Evolutionary conservation across 768 basidiomycete species (phyloP), one percentile per base, ranked within the genome.

Genomic region (Boletus coccyginus): DNA sequence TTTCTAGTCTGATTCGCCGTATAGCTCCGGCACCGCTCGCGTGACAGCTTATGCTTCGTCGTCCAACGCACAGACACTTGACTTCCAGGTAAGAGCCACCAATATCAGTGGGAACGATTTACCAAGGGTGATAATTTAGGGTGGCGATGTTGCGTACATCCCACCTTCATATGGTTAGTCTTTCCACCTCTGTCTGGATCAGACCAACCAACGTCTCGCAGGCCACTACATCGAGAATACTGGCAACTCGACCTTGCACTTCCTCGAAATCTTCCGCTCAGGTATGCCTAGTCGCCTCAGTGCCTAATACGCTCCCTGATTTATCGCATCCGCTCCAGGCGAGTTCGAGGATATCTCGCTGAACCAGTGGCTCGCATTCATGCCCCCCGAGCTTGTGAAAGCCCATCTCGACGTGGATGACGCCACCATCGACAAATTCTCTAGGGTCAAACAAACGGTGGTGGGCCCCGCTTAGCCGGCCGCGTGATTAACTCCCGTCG

Each of bases 201-300:
- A 39, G 29, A n/a, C 36, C 5, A 14, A 44, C 17, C 14, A 41
- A 57, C 3, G 2, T 8, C 38, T 55, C 60, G 16, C n/a, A 80
- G 84, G 84, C 1, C 87, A 88, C 63, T 87, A 87, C 63, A 74
- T 88, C 29, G 85, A 87, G 66, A 86, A 87, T 66, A 83, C 77
- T 5, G 85, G 85, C 16, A 81, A 84, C 59, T 75, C 77, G 3
- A 80, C 85, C 3, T 66, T 87, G 39, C 74, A 70, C 57, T 83
- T 81, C 64, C 73, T 88, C 7, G 85, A 88, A 65, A 79, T 88
- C n/a, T 82, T 86, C 66, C 79, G 76, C 61, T 74, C 82, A 31
- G 75, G 81, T 79, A 64, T 49, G 71, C 55, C 6, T 10, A 4
- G 39, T 12, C 17, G 19, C 7, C 14, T 27, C 0, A n/a, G 13